Conservation (phyloP, 352 stramenopile genomes). For the Globisporangium echinulatum region DNA sequence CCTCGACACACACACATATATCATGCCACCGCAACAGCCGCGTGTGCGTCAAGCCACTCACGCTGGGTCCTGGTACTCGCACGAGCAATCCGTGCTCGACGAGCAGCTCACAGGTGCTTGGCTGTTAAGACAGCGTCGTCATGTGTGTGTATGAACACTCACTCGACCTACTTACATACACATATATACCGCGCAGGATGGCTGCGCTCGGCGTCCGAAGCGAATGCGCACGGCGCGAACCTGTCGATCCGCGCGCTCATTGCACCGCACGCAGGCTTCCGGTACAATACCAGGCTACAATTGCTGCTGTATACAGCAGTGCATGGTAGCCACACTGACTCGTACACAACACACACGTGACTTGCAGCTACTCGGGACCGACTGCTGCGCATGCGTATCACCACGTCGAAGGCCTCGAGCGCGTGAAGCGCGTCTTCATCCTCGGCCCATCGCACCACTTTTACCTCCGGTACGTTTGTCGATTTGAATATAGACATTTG, state of each 20-base stretch:
- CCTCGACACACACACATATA: too few species aligned
- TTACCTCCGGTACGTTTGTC: slow-evolving; percentile 79
- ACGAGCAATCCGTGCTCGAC: slow-evolving; percentile 54
- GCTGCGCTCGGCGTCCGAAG: slow-evolving; percentile 34
- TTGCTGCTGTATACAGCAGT: not conserved
- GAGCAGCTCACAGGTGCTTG: slow-evolving; percentile 43
- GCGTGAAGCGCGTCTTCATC: slow-evolving; percentile 85
- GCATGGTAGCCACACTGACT: not conserved
- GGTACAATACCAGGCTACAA: slow-evolving; percentile 18
- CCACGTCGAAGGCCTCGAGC: slow-evolving; percentile 67
- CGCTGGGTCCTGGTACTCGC: slow-evolving; percentile 80
- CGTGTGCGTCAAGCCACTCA: slow-evolving; percentile 64
- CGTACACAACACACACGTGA: too few species aligned
- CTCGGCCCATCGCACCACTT: slow-evolving; percentile 96
- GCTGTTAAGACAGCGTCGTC: not conserved
- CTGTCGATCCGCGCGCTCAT: slow-evolving; percentile 72
- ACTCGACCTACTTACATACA: slow-evolving; percentile 6
- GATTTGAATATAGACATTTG: not conserved
- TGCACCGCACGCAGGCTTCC: slow-evolving; percentile 80
- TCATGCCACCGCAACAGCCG: slow-evolving; percentile 12
- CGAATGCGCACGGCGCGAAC: slow-evolving; percentile 27
- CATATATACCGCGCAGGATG: slow-evolving; percentile 29
- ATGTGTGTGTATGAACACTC: not conserved
- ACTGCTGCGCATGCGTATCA: slow-evolving; percentile 93
- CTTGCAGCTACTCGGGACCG: slow-evolving; percentile 87